A percentile compares a stretch with the other conserved stretches of the same genome.
phyloP scores from a whole-genome alignment of 345 rosid species.

The Lepidium aucheri region DNA sequence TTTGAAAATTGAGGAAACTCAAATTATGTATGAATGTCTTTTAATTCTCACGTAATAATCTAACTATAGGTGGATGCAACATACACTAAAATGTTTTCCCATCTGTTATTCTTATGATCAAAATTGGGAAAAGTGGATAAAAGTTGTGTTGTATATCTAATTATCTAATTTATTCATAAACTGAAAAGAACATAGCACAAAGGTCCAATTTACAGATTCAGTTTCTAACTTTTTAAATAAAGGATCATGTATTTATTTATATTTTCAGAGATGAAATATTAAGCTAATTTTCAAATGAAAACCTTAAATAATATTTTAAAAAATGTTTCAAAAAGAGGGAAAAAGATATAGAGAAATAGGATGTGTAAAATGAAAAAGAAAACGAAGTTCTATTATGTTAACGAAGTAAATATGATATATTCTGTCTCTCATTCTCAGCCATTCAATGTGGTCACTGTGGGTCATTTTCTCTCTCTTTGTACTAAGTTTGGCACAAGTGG shows the following conservation, averaged over 20 bases:
- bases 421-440: conserved; percentile 15
- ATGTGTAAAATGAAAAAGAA: background rate
- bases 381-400: background rate
- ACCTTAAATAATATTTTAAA: too few species aligned
- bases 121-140: background rate
- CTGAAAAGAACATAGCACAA: too few species aligned
- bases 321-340: background rate
- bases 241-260: too few species aligned
- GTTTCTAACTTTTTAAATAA: too few species aligned
- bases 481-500: conserved; percentile 26
- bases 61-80: background rate
- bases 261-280: background rate
- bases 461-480: conserved; percentile 3
- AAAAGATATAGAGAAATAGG: background rate
- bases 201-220: too few species aligned
- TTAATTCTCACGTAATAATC: background rate
- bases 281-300: background rate
- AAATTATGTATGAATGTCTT: too few species aligned
- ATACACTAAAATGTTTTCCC: background rate
- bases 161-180: background rate
- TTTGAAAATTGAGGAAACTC: too few species aligned
- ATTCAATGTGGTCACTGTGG: conserved; percentile 12
- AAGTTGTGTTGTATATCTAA: background rate
- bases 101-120: background rate
- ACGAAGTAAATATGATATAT: conserved; percentile 2